Percentiles rank a stretch among this genome's conserved stretches.
phyloP scores from a whole-genome alignment of 352 stramenopile species.

The Globisporangium spiculum region DNA sequence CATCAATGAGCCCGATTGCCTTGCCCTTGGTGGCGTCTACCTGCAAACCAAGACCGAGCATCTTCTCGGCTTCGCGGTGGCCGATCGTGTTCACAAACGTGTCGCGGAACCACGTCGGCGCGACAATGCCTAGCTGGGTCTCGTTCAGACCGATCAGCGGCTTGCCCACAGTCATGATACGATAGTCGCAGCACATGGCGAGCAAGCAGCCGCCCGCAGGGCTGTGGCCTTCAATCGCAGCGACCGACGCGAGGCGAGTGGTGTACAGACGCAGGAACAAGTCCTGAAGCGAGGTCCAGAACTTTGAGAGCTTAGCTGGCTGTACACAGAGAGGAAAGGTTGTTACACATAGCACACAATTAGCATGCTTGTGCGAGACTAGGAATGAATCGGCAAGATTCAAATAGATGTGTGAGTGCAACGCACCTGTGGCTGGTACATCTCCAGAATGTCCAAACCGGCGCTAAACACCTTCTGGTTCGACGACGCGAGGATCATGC shows the following conservation, averaged over 20 bases:
- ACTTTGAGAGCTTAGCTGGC: slow-evolving; percentile 65
- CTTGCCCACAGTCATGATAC: slow-evolving; percentile 88
- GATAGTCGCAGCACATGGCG: slow-evolving; percentile 93
- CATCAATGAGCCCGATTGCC: slow-evolving; percentile 72
- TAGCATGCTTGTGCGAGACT: not conserved
- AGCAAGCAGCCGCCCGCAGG: slow-evolving; percentile 93
- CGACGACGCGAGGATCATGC: slow-evolving; percentile 74
- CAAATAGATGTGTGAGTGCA: not conserved
- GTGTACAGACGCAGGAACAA: slow-evolving; percentile 93
- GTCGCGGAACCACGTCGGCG: slow-evolving; percentile 76
- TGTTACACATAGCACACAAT: not conserved
- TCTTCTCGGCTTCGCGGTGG: slow-evolving; percentile 82
- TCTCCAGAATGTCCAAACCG: slow-evolving; percentile 91
- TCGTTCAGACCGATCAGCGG: slow-evolving; percentile 94
- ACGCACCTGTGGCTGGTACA: slow-evolving; percentile 84
- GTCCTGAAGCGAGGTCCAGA: slow-evolving; percentile 92
- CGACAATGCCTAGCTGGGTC: slow-evolving; percentile 91
- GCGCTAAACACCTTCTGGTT: slow-evolving; percentile 88
- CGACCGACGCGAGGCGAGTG: slow-evolving; percentile 81
- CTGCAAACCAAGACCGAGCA: slow-evolving; percentile 77
- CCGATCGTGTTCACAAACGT: slow-evolving; percentile 86
- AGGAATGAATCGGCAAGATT: not conserved
- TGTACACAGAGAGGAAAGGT: slow-evolving; percentile 4
- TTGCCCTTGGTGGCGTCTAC: slow-evolving; percentile 76
- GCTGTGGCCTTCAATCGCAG: slow-evolving; percentile 90